Evolutionary conservation across 768 basidiomycete species (phyloP), one percentile per base, ranked within the genome.

Genomic region (Crepidotus variabilis): DNA sequence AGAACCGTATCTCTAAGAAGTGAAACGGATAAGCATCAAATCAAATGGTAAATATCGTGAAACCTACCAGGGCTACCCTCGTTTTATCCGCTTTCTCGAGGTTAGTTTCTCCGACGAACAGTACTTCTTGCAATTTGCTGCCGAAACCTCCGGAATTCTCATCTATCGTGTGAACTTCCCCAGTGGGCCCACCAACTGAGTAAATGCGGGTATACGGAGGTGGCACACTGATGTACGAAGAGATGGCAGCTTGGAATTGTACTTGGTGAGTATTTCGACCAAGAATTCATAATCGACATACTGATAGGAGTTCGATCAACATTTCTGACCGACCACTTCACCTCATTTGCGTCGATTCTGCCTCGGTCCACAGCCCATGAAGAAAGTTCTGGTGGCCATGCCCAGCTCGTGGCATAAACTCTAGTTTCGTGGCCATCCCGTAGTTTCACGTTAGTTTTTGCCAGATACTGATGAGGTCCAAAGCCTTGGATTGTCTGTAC

Each of bases 381-480:
- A 0, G 74, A 74, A 5, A 83, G 71, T 5, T 67, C 61, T 0
- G 81, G 80, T 3, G 79, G 80, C 2, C 69, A 60, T 0, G 78
- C 75, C 81, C 81, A 83, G 58, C 74, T 79, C 0, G 82, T 83
- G 1, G 79, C 72, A 61, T 78, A 83, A 1, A 75, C 70, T 20
- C 28, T 45, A 18, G 46, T 33, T 6, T 50, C 50, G 9, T 21
- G 45, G 16, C 20, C 23, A 21, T 34, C 28, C 51, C 36, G 49
- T 9, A 51, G 50, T 9, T 22, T 21, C 21, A 32, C 39, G 18
- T 70, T 59, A 0, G 46, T 45, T 47, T 55, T 52, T n/a, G 75
- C 74, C 2, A 83, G 67, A 62, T 82, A 82, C 52, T 82, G 80
- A 57, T 83, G 80, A 0, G 81, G 80, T 8, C 80, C 80, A 60